A percentile compares a stretch with the other conserved stretches of the same genome.
These are phyloP conservation scores for Starmera dryadoides DNA, from an alignment of 805 yeast genomes.

Conservation along the genomic window DNA sequence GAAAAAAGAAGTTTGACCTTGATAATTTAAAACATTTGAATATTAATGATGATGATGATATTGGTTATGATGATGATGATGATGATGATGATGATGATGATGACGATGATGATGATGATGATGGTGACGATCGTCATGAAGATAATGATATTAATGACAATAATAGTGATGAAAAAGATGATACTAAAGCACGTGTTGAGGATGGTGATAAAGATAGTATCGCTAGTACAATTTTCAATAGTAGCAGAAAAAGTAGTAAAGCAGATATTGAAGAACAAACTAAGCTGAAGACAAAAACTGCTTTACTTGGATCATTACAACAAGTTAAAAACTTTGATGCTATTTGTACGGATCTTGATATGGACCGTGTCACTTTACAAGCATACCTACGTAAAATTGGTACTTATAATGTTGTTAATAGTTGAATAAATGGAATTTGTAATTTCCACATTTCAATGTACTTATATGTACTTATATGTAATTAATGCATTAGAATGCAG, in stretches of 20 bases:
- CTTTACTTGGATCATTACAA: slow-evolving; percentile 33
- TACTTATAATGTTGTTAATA: slow-evolving; percentile 40
- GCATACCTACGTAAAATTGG: slow-evolving; percentile 37
- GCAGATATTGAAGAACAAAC: slow-evolving; percentile 6
- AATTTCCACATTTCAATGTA: too few relatives aligned
- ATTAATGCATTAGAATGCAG: background rate
- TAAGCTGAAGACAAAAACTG: slow-evolving; percentile 3
- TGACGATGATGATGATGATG: background rate
- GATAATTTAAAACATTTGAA: slow-evolving; percentile 4
- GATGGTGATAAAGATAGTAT: background rate
- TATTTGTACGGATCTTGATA: slow-evolving; percentile 63
- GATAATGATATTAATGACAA: background rate
- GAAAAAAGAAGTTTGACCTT: too few relatives aligned
- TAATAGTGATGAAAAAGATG: background rate
- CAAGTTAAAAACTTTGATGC: slow-evolving; percentile 53
- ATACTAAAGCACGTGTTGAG: background rate
- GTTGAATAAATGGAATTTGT: slow-evolving; percentile 12
- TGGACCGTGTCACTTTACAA: slow-evolving; percentile 50
- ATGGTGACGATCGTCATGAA: background rate
- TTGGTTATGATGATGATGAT: background rate
- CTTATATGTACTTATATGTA: too few relatives aligned
- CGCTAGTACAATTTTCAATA: background rate
- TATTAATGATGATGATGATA: background rate
- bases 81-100: background rate
- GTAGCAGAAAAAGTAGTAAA: background rate